Percentiles rank a stretch among this genome's conserved stretches.
Conservation (phyloP, 2,329 filamentous ascomycete species). For the Apiospora arundinis region DNA sequence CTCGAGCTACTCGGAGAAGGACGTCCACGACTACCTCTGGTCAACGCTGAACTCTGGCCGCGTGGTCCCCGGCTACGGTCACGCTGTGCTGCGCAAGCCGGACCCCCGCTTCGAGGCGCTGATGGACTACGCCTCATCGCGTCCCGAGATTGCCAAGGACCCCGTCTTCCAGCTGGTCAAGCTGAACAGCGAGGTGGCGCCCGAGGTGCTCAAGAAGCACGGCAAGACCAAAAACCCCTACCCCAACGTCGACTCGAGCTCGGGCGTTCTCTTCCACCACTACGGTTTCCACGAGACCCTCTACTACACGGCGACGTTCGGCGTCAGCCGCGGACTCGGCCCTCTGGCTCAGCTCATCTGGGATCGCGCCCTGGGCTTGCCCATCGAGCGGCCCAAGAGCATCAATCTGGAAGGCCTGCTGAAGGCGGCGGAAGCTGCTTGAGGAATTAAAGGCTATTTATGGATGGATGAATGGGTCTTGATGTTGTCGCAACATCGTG, state of each 20-base stretch:
- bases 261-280: conserved; percentile 95
- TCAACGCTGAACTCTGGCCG: conserved; percentile 89
- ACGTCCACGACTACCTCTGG: conserved; percentile 92
- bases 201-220: conserved; percentile 88
- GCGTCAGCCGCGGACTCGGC: conserved; percentile 75
- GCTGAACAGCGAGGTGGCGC: conserved; percentile 91
- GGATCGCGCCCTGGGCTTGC: conserved; percentile 91
- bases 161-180: conserved; percentile 94
- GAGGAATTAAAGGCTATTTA: neutral
- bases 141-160: conserved; percentile 83
- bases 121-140: conserved; percentile 90
- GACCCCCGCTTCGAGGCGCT: conserved; percentile 96
- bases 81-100: conserved; percentile 94
- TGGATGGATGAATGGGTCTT: neutral
- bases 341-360: conserved; percentile 94
- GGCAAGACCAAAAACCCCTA: conserved; percentile 99
- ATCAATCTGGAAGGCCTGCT: conserved; percentile 90
- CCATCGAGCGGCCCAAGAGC: conserved; percentile 97
- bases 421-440: conserved; percentile 60
- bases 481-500: neutral
- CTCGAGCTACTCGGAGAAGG: conserved; percentile 75
- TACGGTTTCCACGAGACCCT: conserved; percentile 97
- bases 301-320: conserved; percentile 84
- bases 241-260: conserved; percentile 94
- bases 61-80: conserved; percentile 93